A percentile compares a stretch with the other conserved stretches of the same genome.
These are phyloP conservation scores for Adansonia grandidieri DNA, from an alignment of 441 rosid species.

Conservation along the genomic window DNA sequence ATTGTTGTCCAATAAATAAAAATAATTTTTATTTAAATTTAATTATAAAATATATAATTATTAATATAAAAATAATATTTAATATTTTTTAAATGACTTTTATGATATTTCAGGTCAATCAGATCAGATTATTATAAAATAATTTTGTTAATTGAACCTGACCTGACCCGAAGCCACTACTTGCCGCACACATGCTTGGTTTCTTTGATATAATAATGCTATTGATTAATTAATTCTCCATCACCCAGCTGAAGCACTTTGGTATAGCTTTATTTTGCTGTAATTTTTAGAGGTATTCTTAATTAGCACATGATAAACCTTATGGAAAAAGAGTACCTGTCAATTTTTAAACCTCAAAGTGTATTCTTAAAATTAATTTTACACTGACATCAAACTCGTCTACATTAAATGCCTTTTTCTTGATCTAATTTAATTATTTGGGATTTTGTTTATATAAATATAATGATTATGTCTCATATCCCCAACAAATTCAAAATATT, in stretches of 20 bases:
- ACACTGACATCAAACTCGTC: background rate
- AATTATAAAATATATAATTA: no score
- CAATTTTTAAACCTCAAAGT: background rate
- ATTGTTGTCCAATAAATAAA: no score
- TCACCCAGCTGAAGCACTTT: background rate
- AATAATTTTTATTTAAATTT: no score
- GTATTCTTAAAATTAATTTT: background rate
- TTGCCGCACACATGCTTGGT: background rate
- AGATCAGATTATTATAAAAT: no score
- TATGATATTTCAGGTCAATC: no score
- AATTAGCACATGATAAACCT: background rate
- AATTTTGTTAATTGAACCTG: no score
- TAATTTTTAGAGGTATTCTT: background rate
- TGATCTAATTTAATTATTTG: background rate
- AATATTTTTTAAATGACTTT: no score
- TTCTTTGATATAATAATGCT: background rate
- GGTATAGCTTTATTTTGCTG: background rate
- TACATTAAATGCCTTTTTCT: background rate
- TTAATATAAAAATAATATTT: no score
- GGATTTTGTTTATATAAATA: background rate
- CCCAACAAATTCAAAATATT: background rate
- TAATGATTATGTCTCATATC: background rate
- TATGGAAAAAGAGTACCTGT: background rate
- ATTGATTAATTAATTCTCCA: background rate
- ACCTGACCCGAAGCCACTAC: background rate